Base-by-base conservation (phyloP, 495 filamentous ascomycete genomes). In the Lasiosphaeria miniovina region DNA sequence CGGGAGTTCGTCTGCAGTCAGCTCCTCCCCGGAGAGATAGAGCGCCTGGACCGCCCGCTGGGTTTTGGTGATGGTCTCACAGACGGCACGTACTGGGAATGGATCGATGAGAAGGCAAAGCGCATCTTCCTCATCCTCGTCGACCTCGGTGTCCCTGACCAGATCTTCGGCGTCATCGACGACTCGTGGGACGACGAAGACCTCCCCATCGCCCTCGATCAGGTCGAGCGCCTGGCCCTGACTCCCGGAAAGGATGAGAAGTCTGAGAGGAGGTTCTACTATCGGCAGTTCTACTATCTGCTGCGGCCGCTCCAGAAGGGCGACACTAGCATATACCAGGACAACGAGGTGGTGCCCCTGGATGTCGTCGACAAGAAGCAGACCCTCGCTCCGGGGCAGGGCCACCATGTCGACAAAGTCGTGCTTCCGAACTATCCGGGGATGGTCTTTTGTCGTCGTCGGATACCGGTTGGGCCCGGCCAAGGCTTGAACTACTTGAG, bases 1-100 rank as follows among this genome's bases (percentile, higher is more conserved):
- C 77, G 82, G 45, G 80, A 86, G 51, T 94, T 86, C 65, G 82
- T 95, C 59, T 76, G 84, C 59, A 81, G 80, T 41, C 85, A 87
- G 55, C 78, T 91, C 17, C 77, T 82, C n/a, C 82, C 84, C 11
- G 80, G 86, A 12, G 84, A 88, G 69, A 80, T 87, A 58, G 72
- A 81, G 36, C 80, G 81, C 33, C 77, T 97, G 14, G 86, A 94
- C 66, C 77, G 81, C 49, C 85, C 86, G 0, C 74, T 93, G 40
- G 82, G 82, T 15, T 96, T 94, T 74, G 92, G 91, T n/a, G 91
- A 93, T 67, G 90, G 88, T 11, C 72, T 97, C 62, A 96, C 92
- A 2, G 90, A 91, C 65, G 87, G 90, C 62, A 95, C 91, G 1
- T 98, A 96, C 67, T 86, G 90, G 73, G 93, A 96, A 64, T 95